Evolutionary conservation across 768 basidiomycete genomes (phyloP).

Genomic region (Pulveroboletus frians): DNA sequence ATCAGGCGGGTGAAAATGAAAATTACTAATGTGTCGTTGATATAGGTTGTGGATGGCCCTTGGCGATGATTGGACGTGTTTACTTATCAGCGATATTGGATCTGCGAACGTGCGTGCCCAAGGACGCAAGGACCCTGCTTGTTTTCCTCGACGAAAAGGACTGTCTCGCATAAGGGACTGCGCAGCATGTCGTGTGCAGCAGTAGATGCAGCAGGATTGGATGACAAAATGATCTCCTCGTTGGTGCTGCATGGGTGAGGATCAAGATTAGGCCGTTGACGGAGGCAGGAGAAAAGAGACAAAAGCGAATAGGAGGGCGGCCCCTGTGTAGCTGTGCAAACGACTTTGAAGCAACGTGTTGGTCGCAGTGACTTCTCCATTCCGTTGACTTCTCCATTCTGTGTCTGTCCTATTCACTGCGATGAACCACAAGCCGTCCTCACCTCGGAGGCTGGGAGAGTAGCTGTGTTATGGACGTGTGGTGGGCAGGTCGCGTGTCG

Average conservation of each 20-base stretch:
- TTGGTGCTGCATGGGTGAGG: slow-evolving; percentile 1
- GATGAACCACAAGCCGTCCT: slow-evolving; percentile 3
- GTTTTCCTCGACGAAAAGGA: background rate
- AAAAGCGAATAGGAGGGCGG: background rate
- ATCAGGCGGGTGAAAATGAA: slow-evolving; percentile 3
- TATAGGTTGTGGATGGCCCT: slow-evolving; percentile 1
- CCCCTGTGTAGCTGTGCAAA: slow-evolving; percentile 5
- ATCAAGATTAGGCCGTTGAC: slow-evolving; percentile 2
- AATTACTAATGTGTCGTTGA: slow-evolving; percentile 2
- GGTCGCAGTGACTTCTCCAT: slow-evolving; percentile 10
- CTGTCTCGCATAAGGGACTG: background rate
- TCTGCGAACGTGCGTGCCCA: slow-evolving; percentile 4
- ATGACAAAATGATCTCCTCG: background rate
- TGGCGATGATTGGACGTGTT: background rate
- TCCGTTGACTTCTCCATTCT: slow-evolving; percentile 14
- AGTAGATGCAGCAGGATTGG: background rate
- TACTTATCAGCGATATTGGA: slow-evolving; percentile 9
- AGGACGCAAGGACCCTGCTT: slow-evolving; percentile 7
- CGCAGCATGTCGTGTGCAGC: background rate
- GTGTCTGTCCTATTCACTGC: background rate
- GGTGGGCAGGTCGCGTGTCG: slow-evolving; percentile 5
- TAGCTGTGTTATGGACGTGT: background rate
- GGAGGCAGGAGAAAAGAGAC: background rate
- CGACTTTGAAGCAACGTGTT: slow-evolving; percentile 21
- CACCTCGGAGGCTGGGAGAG: slow-evolving; percentile 7